Base-by-base conservation (phyloP, 352 stramenopile genomes). In the Pythium guiyangense region DNA sequence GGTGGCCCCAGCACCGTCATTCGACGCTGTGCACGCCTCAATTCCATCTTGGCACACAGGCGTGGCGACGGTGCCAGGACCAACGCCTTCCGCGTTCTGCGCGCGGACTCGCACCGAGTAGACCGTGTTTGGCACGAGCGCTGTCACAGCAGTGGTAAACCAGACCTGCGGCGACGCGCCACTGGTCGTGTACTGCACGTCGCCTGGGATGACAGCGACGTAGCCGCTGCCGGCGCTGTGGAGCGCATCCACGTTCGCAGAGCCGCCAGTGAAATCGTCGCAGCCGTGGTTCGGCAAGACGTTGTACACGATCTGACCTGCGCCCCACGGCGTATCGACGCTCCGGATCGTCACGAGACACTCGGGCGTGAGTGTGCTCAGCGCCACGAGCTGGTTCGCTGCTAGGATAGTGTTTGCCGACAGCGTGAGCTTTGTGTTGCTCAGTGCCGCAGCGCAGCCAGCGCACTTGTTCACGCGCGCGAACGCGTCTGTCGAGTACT, bases 21-120 rank as follows among this genome's bases (percentile, higher is more conserved):
- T 47, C 12, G 45, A 58, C n/a, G 68, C 59, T 17, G 60, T 64
- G 52, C 95, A 98, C 27, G 81, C 62, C n/a, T 93, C 76, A 20
- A 97, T 82, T 9, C 74, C 81, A n/a, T 64, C 64, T 47, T 96
- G 80, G 52, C 95, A 98, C 6, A 93, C 87, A 3, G 94, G 90
- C 1, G 82, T 81, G 17, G 92, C 91, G 40, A 85, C 48, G 2
- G 69, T 74, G 6, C 62, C 53, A 8, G 65, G 46, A 20, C 85
- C 76, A 43, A 91, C 74, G 0, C 91, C 91, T 64, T 96, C 84
- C 5, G 77, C 64, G 63, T 97, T 97, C 17, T 88, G 77, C 0
- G 89, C 84, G 10, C 86, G 86, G 25, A 97, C 75, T 1, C 83
- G 80, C 18, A 97, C 67, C 8, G 71, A 77, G 67, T 97, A 97